These are phyloP conservation scores for Alliaria petiolata DNA, from an alignment of 345 rosid species.

Conservation along the genomic window DNA sequence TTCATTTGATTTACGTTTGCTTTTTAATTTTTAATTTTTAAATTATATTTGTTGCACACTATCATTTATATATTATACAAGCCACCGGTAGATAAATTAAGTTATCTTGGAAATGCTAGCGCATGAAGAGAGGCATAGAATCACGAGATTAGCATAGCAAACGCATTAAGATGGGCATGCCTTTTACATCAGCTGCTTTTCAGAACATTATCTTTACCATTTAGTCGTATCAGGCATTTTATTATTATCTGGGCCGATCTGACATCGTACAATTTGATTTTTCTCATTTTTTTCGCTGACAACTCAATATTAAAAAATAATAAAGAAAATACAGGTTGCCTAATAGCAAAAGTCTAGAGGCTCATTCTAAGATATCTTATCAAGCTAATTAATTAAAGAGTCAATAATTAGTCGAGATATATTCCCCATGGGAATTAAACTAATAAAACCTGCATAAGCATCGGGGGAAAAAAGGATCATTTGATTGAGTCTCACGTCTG, in stretches of 20 bases:
- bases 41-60: neutral
- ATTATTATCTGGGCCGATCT: conserved; percentile 18
- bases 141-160: conserved; percentile 28
- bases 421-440: conserved; percentile 18
- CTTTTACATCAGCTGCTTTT: conserved; percentile 27
- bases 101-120: conserved; percentile 23
- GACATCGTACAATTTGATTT: conserved; percentile 22
- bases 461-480: neutral
- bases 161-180: conserved; percentile 29
- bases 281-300: neutral
- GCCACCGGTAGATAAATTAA: conserved; percentile 5
- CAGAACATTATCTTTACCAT: conserved; percentile 25
- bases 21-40: too few species aligned
- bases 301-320: neutral
- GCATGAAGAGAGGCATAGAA: conserved; percentile 25
- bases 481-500: conserved; percentile 16
- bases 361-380: neutral
- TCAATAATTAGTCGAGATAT: neutral
- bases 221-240: conserved; percentile 24
- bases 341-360: conserved; percentile 14
- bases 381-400: neutral
- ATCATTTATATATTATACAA: neutral
- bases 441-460: neutral
- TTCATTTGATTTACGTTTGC: too few species aligned
- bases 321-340: neutral